phyloP scores from a whole-genome alignment of 2,329 filamentous ascomycete genomes.

The Knufia petricola region DNA sequence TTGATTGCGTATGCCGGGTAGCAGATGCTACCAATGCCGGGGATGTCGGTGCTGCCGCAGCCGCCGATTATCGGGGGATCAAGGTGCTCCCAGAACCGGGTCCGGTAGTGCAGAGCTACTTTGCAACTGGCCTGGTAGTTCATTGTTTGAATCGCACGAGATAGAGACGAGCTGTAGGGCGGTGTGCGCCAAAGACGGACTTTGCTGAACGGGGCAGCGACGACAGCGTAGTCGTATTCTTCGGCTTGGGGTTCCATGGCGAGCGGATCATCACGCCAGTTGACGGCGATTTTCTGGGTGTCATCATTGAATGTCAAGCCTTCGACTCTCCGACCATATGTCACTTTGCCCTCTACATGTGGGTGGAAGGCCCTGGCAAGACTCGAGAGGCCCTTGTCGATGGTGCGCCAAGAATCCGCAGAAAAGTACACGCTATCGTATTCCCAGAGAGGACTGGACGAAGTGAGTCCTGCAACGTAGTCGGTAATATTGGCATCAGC shows the following conservation, averaged over 20 bases:
- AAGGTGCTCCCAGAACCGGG: slow-evolving; percentile 52
- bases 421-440: slow-evolving; percentile 53
- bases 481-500: slow-evolving; percentile 46
- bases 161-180: slow-evolving; percentile 41
- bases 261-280: slow-evolving; percentile 40
- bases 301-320: slow-evolving; percentile 45
- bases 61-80: slow-evolving; percentile 52
- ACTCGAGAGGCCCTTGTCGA: slow-evolving; percentile 51
- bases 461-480: slow-evolving; percentile 37
- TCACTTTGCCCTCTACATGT: slow-evolving; percentile 48
- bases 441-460: slow-evolving; percentile 35
- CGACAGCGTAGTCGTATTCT: slow-evolving; percentile 57
- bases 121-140: slow-evolving; percentile 45
- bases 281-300: slow-evolving; percentile 46
- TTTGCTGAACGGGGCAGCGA: slow-evolving; percentile 55
- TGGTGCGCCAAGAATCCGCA: slow-evolving; percentile 54
- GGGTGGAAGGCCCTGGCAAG: slow-evolving; percentile 56
- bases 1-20: slow-evolving; percentile 61
- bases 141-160: slow-evolving; percentile 39
- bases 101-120: slow-evolving; percentile 58
- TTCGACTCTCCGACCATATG: slow-evolving; percentile 48
- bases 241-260: slow-evolving; percentile 36
- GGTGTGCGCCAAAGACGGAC: slow-evolving; percentile 55
- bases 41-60: slow-evolving; percentile 50
- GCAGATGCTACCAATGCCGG: slow-evolving; percentile 53